Evolutionary conservation across 306 rosid genomes (phyloP).

Genomic region (Psophocarpus tetragonolobus): DNA sequence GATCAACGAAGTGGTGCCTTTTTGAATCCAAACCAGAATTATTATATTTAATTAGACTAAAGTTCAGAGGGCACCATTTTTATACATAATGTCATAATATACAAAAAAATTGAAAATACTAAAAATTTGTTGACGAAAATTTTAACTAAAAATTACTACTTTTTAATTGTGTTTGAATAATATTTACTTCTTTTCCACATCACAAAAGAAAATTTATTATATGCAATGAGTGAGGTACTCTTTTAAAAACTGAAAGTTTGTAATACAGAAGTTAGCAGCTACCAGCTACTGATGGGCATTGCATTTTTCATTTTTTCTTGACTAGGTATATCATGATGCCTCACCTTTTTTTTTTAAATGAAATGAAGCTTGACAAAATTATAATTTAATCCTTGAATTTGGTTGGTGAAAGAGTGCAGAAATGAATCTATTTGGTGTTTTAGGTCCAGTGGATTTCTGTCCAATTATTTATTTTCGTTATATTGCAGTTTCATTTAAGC

Average conservation of each 20-base stretch:
- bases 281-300: not conserved
- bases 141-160: not conserved
- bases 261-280: not conserved
- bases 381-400: slow-evolving; percentile 5
- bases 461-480: slow-evolving; percentile 7
- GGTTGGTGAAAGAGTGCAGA: slow-evolving; percentile 11
- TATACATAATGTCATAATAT: not conserved
- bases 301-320: not conserved
- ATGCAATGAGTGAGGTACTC: not conserved
- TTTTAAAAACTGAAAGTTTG: not conserved
- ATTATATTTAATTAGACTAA: not conserved
- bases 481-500: slow-evolving; percentile 8
- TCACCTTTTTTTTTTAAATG: not conserved
- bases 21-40: not conserved
- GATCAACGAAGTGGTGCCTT: not conserved
- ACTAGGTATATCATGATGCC: not conserved
- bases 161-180: not conserved
- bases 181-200: slow-evolving; percentile 18
- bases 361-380: not conserved
- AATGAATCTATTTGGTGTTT: not conserved
- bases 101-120: not conserved
- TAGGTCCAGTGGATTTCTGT: not conserved
- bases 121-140: not conserved
- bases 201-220: not conserved
- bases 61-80: not conserved